These are phyloP conservation scores for Ustilago hordei DNA, from an alignment of 1,284 basidiomycete genomes.

Conservation along the genomic window DNA sequence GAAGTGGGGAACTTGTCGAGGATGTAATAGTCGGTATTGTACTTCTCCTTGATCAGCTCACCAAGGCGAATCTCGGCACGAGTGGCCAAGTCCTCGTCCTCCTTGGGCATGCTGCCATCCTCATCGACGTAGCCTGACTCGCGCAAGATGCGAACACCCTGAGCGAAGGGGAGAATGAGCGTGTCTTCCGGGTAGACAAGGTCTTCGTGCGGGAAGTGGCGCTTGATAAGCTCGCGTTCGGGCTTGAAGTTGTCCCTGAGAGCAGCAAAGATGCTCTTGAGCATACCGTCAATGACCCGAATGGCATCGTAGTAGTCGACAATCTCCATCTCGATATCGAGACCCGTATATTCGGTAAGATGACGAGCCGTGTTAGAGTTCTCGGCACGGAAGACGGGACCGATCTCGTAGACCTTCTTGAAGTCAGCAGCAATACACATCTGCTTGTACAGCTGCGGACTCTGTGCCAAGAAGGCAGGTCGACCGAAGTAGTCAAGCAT, in stretches of 20 bases:
- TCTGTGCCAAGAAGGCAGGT: conserved; percentile 63
- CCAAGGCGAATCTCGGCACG: conserved; percentile 93
- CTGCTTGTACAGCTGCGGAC: conserved; percentile 67
- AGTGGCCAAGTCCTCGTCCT: conserved; percentile 75
- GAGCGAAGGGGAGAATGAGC: conserved; percentile 79
- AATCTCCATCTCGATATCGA: conserved; percentile 67
- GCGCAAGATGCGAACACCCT: conserved; percentile 81
- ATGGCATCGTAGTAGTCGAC: conserved; percentile 66
- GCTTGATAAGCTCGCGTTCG: conserved; percentile 54
- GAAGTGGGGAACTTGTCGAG: conserved; percentile 73
- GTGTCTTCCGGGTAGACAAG: conserved; percentile 70
- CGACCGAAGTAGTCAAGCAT: conserved; percentile 67
- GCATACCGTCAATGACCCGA: conserved; percentile 61
- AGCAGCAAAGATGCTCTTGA: conserved; percentile 62
- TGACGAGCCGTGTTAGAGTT: conserved; percentile 67
- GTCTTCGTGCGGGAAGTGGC: conserved; percentile 58
- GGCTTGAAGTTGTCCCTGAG: conserved; percentile 48
- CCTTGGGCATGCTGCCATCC: conserved; percentile 57
- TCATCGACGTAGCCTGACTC: conserved; percentile 68
- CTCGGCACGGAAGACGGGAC: conserved; percentile 67
- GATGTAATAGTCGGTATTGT: conserved; percentile 81
- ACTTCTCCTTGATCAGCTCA: conserved; percentile 87
- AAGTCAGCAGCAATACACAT: conserved; percentile 67
- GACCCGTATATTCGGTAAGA: conserved; percentile 66
- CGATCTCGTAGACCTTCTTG: conserved; percentile 66